phyloP scores from a whole-genome alignment of 2,329 filamentous ascomycete species.

The Leptographium galeiforme region DNA sequence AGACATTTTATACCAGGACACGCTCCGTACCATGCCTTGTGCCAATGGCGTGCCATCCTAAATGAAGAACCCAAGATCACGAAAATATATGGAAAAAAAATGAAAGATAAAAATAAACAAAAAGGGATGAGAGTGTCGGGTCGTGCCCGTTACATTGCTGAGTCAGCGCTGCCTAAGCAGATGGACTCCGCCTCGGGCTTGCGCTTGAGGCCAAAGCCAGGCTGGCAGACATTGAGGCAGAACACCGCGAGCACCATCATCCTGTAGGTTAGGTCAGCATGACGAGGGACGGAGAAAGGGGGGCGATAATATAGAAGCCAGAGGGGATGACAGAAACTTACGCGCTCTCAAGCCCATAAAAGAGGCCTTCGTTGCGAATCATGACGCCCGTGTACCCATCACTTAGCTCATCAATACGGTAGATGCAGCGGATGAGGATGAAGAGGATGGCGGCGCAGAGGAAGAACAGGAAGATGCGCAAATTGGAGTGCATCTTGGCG shows the following conservation, averaged over 20 bases:
- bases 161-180: not conserved
- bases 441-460: slow-evolving; percentile 39
- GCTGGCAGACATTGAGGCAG: slow-evolving; percentile 9
- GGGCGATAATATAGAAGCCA: not conserved
- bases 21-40: too few relatives aligned
- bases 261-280: not conserved
- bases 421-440: slow-evolving; percentile 42
- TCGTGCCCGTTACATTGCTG: not conserved
- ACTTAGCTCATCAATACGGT: slow-evolving; percentile 51
- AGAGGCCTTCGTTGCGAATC: slow-evolving; percentile 35
- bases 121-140: too few relatives aligned
- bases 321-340: slow-evolving; percentile 8
- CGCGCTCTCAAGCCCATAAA: slow-evolving; percentile 41
- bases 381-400: slow-evolving; percentile 45
- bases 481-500: not conserved
- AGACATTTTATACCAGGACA: too few relatives aligned
- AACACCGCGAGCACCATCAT: slow-evolving; percentile 10
- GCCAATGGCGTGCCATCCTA: too few relatives aligned
- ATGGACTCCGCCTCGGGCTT: not conserved
- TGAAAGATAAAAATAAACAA: not conserved
- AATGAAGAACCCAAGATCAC: too few relatives aligned
- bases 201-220: slow-evolving; percentile 10
- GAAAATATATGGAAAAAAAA: too few relatives aligned
- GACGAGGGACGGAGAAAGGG: not conserved
- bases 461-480: slow-evolving; percentile 32